Percentiles rank a stretch among this genome's conserved stretches.
Evolutionary conservation across 352 stramenopile genomes (phyloP).

Genomic region (Halophytophthora polymorphica): DNA sequence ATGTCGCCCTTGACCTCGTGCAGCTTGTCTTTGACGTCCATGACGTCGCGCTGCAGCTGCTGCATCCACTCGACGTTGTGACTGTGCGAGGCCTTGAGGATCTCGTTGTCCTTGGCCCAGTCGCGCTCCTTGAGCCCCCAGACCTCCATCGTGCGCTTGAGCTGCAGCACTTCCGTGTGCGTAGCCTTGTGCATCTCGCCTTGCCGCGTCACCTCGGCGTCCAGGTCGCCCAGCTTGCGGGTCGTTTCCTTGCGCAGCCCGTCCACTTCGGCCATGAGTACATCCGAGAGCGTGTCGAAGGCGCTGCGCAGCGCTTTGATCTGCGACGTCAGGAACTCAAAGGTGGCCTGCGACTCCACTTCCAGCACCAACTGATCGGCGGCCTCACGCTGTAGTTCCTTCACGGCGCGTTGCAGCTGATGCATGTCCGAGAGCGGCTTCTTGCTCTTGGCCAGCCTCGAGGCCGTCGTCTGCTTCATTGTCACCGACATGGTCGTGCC

Average conservation of each 20-base stretch:
- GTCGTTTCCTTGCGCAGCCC: conserved; percentile 63
- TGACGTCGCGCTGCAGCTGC: conserved; percentile 75
- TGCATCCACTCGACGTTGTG: conserved; percentile 88
- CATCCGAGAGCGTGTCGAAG: conserved; percentile 80
- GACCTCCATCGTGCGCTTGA: conserved; percentile 76
- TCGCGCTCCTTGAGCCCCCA: conserved; percentile 81
- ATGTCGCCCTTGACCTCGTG: conserved; percentile 66
- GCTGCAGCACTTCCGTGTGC: conserved; percentile 61
- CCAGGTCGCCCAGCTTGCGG: conserved; percentile 55
- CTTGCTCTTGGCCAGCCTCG: conserved; percentile 69
- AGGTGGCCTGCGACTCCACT: conserved; percentile 79
- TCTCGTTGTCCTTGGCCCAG: conserved; percentile 85
- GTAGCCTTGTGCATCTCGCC: conserved; percentile 58
- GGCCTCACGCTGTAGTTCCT: conserved; percentile 70
- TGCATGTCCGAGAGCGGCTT: conserved; percentile 82
- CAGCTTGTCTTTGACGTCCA: conserved; percentile 73
- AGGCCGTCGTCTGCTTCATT: conserved; percentile 50
- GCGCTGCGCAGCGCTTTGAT: conserved; percentile 67
- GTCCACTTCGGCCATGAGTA: conserved; percentile 74
- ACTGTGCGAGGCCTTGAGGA: conserved; percentile 76
- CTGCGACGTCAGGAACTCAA: conserved; percentile 79
- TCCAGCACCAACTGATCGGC: conserved; percentile 73
- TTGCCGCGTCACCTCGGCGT: conserved; percentile 55
- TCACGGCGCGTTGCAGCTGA: conserved; percentile 73
- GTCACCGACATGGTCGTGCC: conserved; percentile 33